These are phyloP conservation scores for Flaveria brownii DNA, from an alignment of 129 eudicot genomes.

Conservation along the genomic window DNA sequence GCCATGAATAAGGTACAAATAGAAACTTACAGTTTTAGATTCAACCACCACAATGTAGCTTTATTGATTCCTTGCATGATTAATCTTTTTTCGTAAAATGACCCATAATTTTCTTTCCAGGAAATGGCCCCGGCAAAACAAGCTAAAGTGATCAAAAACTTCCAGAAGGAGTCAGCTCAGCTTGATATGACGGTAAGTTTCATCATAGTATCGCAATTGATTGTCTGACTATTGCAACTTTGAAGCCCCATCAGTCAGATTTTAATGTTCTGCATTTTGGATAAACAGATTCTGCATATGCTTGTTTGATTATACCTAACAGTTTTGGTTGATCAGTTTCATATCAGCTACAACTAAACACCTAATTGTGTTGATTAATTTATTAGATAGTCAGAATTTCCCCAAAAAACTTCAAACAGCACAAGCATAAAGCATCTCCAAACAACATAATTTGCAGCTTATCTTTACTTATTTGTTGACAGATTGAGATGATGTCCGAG, in stretches of 20 bases:
- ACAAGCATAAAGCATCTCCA: too few relatives aligned
- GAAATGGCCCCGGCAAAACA: slow-evolving; percentile 95
- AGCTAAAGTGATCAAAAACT: slow-evolving; percentile 73
- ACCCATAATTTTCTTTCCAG: slow-evolving; percentile 38
- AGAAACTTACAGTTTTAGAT: neutral
- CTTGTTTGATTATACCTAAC: neutral
- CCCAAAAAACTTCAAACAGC: neutral
- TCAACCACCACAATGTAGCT: slow-evolving; percentile 8
- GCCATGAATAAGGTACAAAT: slow-evolving; percentile 86
- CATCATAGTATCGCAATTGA: neutral
- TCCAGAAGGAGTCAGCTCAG: slow-evolving; percentile 89
- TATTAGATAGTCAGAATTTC: slow-evolving; percentile 1
- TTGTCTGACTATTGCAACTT: neutral
- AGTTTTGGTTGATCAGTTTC: neutral
- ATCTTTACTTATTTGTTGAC: neutral
- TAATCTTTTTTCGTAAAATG: neutral
- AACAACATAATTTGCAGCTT: neutral
- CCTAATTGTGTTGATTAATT: neutral
- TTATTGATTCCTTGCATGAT: neutral
- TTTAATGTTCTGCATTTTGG: neutral
- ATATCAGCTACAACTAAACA: slow-evolving; percentile 1
- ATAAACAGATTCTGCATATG: neutral
- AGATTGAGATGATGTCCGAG: slow-evolving; percentile 98
- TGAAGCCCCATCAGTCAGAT: neutral
- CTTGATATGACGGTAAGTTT: slow-evolving; percentile 84